These are phyloP conservation scores for Dissophora ornata DNA, from an alignment of 192 early-diverging fungal species.

Conservation along the genomic window DNA sequence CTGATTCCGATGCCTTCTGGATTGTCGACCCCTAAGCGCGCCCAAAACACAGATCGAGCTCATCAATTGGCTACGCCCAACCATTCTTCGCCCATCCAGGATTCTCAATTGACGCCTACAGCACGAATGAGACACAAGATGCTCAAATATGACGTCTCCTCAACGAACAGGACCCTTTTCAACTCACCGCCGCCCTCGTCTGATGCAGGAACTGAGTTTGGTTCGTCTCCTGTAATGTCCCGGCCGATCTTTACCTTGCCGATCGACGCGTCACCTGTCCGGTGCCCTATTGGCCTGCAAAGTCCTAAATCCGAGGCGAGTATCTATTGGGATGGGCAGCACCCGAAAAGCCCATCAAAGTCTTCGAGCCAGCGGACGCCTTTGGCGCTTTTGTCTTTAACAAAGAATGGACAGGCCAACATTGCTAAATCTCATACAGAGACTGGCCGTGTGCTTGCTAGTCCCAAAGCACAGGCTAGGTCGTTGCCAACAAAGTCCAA, in stretches of 20 bases:
- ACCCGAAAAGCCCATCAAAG: conserved; percentile 9
- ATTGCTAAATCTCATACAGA: not conserved
- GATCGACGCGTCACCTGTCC: conserved; percentile 6
- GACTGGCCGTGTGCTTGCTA: not conserved
- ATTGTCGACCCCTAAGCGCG: conserved; percentile 21
- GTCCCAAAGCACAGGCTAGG: not conserved
- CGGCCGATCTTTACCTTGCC: conserved; percentile 19
- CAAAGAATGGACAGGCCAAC: conserved; percentile 1
- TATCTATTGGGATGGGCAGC: conserved; percentile 5
- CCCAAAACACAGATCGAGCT: not conserved
- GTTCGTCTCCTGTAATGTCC: conserved; percentile 21
- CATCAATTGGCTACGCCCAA: conserved; percentile 28
- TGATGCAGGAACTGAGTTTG: conserved; percentile 26
- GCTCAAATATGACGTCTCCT: conserved; percentile 31
- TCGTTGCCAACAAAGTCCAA: not conserved
- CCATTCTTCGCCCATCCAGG: conserved; percentile 30
- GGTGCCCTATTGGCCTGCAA: conserved; percentile 1
- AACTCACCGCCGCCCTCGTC: conserved; percentile 34
- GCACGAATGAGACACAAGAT: conserved; percentile 47
- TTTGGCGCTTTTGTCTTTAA: conserved; percentile 22
- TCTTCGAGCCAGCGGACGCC: conserved; percentile 5
- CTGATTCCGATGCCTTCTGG: conserved; percentile 1
- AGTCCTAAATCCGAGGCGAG: conserved; percentile 24
- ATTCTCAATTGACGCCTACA: conserved; percentile 26
- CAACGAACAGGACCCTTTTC: conserved; percentile 8